Evolutionary conservation across 495 filamentous ascomycete genomes (phyloP), one percentile per base, ranked within the genome.

Genomic region (Xylaria venustula): DNA sequence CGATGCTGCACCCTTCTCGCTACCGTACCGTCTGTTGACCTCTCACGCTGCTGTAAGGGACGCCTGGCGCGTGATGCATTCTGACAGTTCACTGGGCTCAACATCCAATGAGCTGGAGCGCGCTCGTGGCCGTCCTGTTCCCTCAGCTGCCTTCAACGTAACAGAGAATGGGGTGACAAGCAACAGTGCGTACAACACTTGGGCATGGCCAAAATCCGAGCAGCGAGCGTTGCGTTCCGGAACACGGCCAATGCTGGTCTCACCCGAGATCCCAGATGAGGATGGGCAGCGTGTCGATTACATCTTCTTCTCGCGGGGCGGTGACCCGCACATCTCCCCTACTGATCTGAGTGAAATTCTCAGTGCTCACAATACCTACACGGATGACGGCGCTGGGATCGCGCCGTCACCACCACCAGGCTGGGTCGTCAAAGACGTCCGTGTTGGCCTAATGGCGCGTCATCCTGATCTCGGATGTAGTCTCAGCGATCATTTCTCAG

Each of bases 281-380:
- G 77, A 79, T 26, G 95, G 88, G 6, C 93, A 96, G 71, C 79
- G 94, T 19, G 81, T 98, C n/a, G 95, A 98, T 74, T 98, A 98
- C 75, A 90, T 98, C 63, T 98, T 98, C 69, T 77, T 74, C 65
- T 67, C 70, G 9, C 37, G 68, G 25, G 69, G 71, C 23, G 64
- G 68, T 58, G 49, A 67, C 49, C 30, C 57, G 41, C 14, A 40
- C 15, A 17, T 44, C 44, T 37, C 14, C n/a, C 23, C 44, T 37
- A n/a, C 54, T 48, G 46, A 56, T 19, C 59, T 64, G 37, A 56
- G 58, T 41, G 60, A 56, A 15, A 52, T 56, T 37, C 34, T 59
- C 6, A 42, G 64, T 45, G 17, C 56, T 56, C 63, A 42, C 17
- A 62, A 63, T 50, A 26, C 12, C 30, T 48, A 60, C 28, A 60